These are phyloP conservation scores for Oryza glaberrima DNA, from an alignment of 176 grass and related monocot genomes.

Conservation along the genomic window DNA sequence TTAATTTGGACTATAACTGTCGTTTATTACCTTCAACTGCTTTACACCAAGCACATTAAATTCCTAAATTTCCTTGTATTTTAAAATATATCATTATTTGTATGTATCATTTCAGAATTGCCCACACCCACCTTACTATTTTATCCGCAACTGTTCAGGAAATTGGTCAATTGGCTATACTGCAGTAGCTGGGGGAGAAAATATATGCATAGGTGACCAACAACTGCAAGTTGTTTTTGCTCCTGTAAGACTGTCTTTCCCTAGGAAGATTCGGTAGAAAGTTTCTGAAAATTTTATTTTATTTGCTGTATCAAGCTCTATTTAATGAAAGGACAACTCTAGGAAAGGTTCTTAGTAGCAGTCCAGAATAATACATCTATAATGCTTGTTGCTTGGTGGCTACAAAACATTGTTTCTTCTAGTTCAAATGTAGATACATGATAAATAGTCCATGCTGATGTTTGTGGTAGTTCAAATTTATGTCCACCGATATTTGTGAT, in stretches of 20 bases:
- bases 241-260: conserved; percentile 61
- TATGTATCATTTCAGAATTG: not conserved
- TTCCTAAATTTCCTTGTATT: not conserved
- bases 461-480: too few species aligned
- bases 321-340: not conserved
- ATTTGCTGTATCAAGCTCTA: not conserved
- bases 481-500: too few species aligned
- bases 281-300: not conserved
- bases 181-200: conserved; percentile 71
- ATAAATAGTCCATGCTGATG: not conserved
- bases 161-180: conserved; percentile 64
- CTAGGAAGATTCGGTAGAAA: not conserved
- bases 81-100: not conserved
- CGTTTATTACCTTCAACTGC: conserved; percentile 21
- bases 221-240: conserved; percentile 78
- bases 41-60: not conserved
- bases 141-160: conserved; percentile 50
- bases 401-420: not conserved
- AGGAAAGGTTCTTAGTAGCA: conserved; percentile 1
- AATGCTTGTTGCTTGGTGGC: not conserved
- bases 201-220: conserved; percentile 72
- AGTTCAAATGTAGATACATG: conserved; percentile 17
- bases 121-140: conserved; percentile 21
- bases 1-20: not conserved
- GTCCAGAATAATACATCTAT: not conserved